Conservation (phyloP, 2,329 filamentous ascomycete species). For the Ophiostoma montium region DNA sequence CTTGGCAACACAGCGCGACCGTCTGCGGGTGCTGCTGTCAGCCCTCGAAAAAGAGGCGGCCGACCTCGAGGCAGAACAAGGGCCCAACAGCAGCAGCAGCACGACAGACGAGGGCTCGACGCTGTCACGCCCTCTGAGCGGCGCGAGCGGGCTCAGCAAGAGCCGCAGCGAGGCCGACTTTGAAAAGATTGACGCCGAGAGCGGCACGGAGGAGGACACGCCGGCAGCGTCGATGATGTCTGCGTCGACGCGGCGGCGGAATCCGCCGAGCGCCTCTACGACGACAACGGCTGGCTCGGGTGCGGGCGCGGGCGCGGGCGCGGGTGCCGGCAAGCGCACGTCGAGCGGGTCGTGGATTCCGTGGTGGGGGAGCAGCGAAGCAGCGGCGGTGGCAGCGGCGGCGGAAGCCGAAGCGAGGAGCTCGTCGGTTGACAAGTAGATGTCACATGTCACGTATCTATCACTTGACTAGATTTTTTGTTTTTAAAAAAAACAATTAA, state of each 20-base stretch:
- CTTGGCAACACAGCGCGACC: constrained; percentile 65
- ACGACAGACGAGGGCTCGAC: constrained; percentile 2
- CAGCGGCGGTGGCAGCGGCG: constrained; percentile 14
- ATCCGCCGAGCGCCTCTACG: constrained; percentile 17
- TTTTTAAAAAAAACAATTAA: background rate
- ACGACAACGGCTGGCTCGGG: too few species aligned
- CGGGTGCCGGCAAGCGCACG: constrained; percentile 3
- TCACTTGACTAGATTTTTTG: background rate
- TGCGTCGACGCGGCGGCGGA: constrained; percentile 11
- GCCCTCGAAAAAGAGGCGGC: constrained; percentile 70
- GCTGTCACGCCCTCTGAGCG: constrained; percentile 24
- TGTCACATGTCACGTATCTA: too few species aligned
- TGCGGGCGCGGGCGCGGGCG: background rate
- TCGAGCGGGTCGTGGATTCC: constrained; percentile 32
- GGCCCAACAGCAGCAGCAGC: background rate
- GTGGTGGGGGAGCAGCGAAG: constrained; percentile 31
- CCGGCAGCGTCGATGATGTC: constrained; percentile 12
- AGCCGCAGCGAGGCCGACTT: constrained; percentile 81
- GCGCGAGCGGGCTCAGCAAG: constrained; percentile 57
- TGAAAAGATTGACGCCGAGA: constrained; percentile 67
- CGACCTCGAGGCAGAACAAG: constrained; percentile 27
- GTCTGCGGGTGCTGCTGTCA: constrained; percentile 57
- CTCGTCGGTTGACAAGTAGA: constrained; percentile 25
- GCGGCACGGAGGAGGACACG: constrained; percentile 37
- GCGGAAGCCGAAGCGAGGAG: constrained; percentile 19